phyloP scores from a whole-genome alignment of 2,329 filamentous ascomycete genomes.

The Fusarium mundagurra region DNA sequence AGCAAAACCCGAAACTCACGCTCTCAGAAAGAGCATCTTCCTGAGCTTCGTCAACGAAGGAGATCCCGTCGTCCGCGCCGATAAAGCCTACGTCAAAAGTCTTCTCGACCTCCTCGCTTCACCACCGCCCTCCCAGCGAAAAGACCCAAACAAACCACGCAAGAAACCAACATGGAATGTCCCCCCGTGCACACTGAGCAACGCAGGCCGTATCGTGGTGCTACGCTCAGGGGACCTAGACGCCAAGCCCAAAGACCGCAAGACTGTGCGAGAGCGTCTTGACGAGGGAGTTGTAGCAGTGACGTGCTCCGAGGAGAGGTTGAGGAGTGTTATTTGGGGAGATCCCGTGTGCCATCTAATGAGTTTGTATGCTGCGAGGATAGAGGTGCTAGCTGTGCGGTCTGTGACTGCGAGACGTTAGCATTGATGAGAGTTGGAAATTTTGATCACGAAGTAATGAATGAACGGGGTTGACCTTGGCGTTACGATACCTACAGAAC shows the following conservation, averaged over 20 bases:
- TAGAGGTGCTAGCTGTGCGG: conserved; percentile 76
- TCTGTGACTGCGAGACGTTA: conserved; percentile 49
- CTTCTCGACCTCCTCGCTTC: conserved; percentile 76
- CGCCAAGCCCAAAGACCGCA: conserved; percentile 53
- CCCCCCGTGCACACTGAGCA: conserved; percentile 72
- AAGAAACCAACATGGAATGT: conserved; percentile 68
- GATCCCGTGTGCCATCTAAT: conserved; percentile 85
- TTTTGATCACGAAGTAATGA: conserved; percentile 16
- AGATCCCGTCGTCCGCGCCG: conserved; percentile 81
- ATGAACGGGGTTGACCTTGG: conserved; percentile 1
- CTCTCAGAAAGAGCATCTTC: conserved; percentile 75
- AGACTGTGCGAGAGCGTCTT: conserved; percentile 61
- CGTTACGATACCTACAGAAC: conserved; percentile 26
- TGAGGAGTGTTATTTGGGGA: conserved; percentile 79
- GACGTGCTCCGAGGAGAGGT: conserved; percentile 71
- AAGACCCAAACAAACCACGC: conserved; percentile 16
- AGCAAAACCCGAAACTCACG: conserved; percentile 61
- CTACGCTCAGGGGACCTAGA: conserved; percentile 62
- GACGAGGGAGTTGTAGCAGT: conserved; percentile 74
- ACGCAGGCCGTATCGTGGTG: conserved; percentile 75
- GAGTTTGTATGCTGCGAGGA: conserved; percentile 76
- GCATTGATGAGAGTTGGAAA: not conserved
- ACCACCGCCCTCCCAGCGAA: conserved; percentile 52
- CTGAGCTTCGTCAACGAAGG: conserved; percentile 86
- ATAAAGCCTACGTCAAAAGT: conserved; percentile 78